Conservation (phyloP, 1,139 yeast species). For the Suhomyces maxii region DNA sequence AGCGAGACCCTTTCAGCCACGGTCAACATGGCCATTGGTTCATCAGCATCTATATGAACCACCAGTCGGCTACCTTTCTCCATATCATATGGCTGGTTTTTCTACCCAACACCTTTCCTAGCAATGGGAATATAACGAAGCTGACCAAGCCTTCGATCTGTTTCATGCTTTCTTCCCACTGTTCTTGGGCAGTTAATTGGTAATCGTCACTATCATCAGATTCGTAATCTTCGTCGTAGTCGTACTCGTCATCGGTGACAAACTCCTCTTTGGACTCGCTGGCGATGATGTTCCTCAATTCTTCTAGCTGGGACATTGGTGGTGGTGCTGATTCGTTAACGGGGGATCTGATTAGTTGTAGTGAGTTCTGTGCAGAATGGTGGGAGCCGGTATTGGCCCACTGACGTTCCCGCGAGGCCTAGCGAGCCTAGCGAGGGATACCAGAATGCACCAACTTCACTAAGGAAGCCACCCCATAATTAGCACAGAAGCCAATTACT, state of each 20-base stretch:
- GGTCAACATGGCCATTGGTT: no score
- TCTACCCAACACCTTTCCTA: conserved; percentile 74
- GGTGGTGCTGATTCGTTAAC: background rate
- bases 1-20: no score
- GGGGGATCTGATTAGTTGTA: no score
- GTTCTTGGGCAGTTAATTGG: conserved; percentile 54
- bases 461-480: no score
- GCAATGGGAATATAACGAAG: conserved; percentile 62
- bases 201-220: conserved; percentile 9
- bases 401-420: no score
- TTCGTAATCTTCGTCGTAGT: conserved; percentile 15
- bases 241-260: conserved; percentile 16
- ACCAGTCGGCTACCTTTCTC: conserved; percentile 36
- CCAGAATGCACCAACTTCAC: no score
- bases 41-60: conserved; percentile 16
- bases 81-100: conserved; percentile 41
- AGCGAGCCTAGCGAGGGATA: no score
- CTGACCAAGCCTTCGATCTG: conserved; percentile 60
- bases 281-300: conserved; percentile 8
- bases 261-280: conserved; percentile 9
- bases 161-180: conserved; percentile 75
- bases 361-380: background rate
- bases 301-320: conserved; percentile 12
- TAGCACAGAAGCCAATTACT: no score
- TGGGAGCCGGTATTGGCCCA: no score